Evolutionary conservation across 306 rosid genomes (phyloP).

Genomic region (Cucurbita maxima): DNA sequence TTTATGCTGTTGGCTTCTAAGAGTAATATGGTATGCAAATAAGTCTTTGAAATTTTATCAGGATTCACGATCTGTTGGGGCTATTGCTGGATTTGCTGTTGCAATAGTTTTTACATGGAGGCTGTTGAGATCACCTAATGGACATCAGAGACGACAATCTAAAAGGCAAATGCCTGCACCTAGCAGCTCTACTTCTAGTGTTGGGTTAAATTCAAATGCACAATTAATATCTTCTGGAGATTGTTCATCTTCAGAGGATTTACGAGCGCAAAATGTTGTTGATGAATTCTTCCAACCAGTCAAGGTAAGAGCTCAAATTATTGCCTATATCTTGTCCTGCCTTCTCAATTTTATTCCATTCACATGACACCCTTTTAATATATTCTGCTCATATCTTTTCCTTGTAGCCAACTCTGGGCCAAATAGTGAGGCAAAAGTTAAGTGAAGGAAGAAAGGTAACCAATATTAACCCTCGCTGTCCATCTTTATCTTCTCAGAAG

Average conservation of each 20-base stretch:
- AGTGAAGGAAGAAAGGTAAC: constrained; percentile 97
- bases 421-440: constrained; percentile 84
- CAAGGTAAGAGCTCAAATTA: constrained; percentile 33
- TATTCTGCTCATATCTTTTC: not conserved
- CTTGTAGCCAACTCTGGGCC: constrained; percentile 79
- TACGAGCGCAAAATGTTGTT: constrained; percentile 57
- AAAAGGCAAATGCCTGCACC: constrained; percentile 63
- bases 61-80: constrained; percentile 83
- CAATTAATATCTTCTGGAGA: constrained; percentile 25
- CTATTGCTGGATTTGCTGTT: constrained; percentile 80
- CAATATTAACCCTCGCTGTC: not conserved
- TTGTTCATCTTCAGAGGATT: constrained; percentile 38
- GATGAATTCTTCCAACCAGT: constrained; percentile 76
- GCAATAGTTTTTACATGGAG: constrained; percentile 88
- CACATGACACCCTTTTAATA: not conserved
- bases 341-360: not conserved
- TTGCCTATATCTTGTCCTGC: not conserved
- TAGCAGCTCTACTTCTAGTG: constrained; percentile 48
- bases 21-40: not conserved
- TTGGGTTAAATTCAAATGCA: constrained; percentile 25
- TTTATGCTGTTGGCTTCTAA: not conserved
- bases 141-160: constrained; percentile 47
- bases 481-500: not conserved
- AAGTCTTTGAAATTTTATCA: constrained; percentile 20
- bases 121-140: constrained; percentile 60